A percentile compares a stretch with the other conserved stretches of the same genome.
phyloP scores from a whole-genome alignment of 2,329 filamentous ascomycete genomes.

The Aspergillus spinulosporus region DNA sequence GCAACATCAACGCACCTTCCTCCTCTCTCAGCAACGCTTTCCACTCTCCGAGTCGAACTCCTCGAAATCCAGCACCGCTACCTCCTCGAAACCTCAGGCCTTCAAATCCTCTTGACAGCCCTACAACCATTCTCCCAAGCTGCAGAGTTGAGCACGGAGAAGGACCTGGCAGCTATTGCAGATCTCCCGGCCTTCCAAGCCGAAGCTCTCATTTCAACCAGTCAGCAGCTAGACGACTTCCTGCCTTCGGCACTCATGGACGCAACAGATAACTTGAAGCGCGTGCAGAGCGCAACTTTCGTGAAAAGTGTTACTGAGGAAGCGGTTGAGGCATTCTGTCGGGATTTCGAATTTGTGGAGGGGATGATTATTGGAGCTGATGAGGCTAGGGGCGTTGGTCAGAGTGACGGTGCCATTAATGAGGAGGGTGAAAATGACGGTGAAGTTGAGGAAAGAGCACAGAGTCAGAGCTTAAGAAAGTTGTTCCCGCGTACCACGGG shows the following conservation, averaged over 20 bases:
- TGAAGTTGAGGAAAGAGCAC: constrained; percentile 40
- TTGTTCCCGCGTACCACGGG: constrained; percentile 64
- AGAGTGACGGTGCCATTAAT: constrained; percentile 28
- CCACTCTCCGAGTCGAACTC: constrained; percentile 51
- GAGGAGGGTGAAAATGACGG: constrained; percentile 29
- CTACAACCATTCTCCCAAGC: constrained; percentile 47
- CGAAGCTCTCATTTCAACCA: constrained; percentile 62
- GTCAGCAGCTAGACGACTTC: constrained; percentile 83
- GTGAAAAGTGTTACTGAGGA: constrained; percentile 76
- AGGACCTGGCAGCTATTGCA: constrained; percentile 58
- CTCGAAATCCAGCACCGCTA: constrained; percentile 69
- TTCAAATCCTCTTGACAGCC: constrained; percentile 63
- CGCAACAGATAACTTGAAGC: constrained; percentile 75
- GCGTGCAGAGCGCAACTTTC: constrained; percentile 69
- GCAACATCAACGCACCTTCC: constrained; percentile 60
- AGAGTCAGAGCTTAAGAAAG: constrained; percentile 49
- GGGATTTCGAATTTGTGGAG: constrained; percentile 75
- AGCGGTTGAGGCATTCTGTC: constrained; percentile 79
- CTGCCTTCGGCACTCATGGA: constrained; percentile 91
- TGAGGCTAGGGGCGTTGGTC: constrained; percentile 44
- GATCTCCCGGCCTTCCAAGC: constrained; percentile 60
- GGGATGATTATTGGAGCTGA: constrained; percentile 61
- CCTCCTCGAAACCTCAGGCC: constrained; percentile 72
- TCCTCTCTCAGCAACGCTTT: constrained; percentile 57
- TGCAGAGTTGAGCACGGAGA: constrained; percentile 21